phyloP scores from a whole-genome alignment of 2,329 filamentous ascomycete species.

The Chrysosporium keratinophilum region DNA sequence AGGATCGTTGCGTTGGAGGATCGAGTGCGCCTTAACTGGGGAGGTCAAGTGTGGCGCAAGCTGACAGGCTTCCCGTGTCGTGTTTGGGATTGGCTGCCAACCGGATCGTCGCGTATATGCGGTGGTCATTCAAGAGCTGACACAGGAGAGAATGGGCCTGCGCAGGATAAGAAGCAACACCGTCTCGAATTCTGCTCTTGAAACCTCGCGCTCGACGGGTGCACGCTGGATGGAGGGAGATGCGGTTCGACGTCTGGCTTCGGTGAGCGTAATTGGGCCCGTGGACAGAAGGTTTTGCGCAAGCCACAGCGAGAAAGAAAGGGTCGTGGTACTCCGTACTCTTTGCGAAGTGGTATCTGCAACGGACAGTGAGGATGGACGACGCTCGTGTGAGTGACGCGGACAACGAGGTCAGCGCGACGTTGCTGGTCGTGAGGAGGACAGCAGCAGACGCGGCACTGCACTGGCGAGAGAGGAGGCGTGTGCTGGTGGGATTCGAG shows the following conservation, averaged over 20 bases:
- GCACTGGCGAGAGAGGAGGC: neutral
- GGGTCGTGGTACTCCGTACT: neutral
- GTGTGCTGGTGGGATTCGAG: too few species aligned
- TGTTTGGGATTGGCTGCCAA: slow-evolving; percentile 9
- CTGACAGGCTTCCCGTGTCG: slow-evolving; percentile 27
- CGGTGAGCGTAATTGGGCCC: slow-evolving; percentile 3
- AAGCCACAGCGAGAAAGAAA: neutral
- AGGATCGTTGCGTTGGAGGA: slow-evolving; percentile 17
- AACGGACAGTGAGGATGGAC: neutral
- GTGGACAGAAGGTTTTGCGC: neutral
- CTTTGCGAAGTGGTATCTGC: neutral
- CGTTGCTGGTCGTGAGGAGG: neutral
- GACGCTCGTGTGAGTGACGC: neutral
- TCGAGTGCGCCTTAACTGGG: slow-evolving; percentile 27
- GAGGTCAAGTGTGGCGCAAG: slow-evolving; percentile 35
- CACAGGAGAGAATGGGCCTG: neutral
- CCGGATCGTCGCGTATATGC: slow-evolving; percentile 2
- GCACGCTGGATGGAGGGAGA: neutral
- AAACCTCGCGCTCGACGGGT: neutral
- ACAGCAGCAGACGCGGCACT: neutral
- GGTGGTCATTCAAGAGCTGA: neutral
- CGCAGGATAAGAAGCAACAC: neutral
- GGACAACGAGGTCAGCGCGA: neutral
- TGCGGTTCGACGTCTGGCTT: neutral
- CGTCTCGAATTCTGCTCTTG: neutral